Evolutionary conservation across 805 yeast genomes (phyloP).

Genomic region (Candida koratica): DNA sequence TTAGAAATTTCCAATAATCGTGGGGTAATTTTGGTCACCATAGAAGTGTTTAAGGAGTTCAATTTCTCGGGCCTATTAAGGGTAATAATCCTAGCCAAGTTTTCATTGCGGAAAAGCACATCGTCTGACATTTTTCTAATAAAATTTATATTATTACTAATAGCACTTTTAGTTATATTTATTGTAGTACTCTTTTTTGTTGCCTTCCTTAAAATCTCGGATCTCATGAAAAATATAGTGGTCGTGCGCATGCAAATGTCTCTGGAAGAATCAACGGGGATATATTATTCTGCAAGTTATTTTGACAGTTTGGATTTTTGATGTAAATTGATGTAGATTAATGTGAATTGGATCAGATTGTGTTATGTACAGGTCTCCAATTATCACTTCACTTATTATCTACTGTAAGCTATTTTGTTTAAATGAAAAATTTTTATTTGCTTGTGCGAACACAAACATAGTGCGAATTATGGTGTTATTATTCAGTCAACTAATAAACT

Average conservation of each 20-base stretch:
- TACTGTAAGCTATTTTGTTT: too few relatives aligned
- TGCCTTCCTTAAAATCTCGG: conserved; percentile 2
- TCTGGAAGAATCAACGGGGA: too few relatives aligned
- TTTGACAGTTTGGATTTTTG: too few relatives aligned
- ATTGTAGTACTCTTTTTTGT: not conserved
- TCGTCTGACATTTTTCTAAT: conserved; percentile 31
- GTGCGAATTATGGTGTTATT: too few relatives aligned
- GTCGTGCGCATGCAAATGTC: conserved; percentile 6
- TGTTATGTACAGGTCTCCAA: conserved; percentile 6
- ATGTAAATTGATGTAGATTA: not conserved
- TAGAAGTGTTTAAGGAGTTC: conserved; percentile 75
- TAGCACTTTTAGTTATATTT: not conserved
- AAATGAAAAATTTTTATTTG: conserved; percentile 6
- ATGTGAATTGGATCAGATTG: not conserved
- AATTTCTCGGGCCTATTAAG: conserved; percentile 79
- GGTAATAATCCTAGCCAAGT: conserved; percentile 67
- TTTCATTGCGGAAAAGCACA: conserved; percentile 59
- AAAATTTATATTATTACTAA: not conserved
- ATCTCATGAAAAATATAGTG: conserved; percentile 3
- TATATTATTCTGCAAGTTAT: too few relatives aligned
- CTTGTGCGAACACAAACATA: too few relatives aligned
- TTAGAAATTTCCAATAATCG: conserved; percentile 74
- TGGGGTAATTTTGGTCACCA: conserved; percentile 70
- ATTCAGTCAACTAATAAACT: conserved; percentile 5
- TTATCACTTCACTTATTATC: not conserved